Conservation (phyloP, 768 basidiomycete genomes). For the Boletus coccyginus region DNA sequence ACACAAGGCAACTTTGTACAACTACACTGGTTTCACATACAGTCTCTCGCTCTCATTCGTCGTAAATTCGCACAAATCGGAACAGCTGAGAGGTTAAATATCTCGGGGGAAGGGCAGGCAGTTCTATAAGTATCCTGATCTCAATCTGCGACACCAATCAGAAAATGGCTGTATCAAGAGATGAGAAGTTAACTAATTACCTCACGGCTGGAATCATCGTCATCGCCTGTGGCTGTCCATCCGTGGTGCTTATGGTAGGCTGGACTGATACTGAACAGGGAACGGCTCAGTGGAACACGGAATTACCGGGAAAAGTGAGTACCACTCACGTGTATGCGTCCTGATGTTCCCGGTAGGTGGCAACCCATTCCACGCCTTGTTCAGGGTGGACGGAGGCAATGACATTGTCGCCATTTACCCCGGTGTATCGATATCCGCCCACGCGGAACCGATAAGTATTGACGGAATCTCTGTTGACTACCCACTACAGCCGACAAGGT, state of each 20-base stretch:
- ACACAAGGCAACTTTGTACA: too few relatives aligned
- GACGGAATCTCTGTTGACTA: too few relatives aligned
- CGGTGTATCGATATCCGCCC: neutral
- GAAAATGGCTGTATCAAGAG: neutral
- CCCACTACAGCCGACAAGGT: too few relatives aligned
- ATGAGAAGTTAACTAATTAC: neutral
- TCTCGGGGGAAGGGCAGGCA: neutral
- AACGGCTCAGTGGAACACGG: neutral
- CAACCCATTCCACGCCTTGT: neutral
- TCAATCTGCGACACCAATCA: neutral
- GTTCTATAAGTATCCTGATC: neutral
- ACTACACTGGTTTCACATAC: too few relatives aligned
- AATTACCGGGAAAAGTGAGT: neutral
- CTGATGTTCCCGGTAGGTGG: neutral
- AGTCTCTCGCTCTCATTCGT: too few relatives aligned
- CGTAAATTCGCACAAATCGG: neutral
- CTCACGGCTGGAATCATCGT: neutral
- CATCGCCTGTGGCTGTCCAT: neutral
- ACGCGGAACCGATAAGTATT: neutral
- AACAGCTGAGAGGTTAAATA: neutral
- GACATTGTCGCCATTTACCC: neutral
- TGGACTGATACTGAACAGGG: neutral
- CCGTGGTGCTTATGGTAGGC: neutral
- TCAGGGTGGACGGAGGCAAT: neutral
- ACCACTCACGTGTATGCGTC: neutral